Base-by-base conservation (phyloP, 306 rosid species). In the Quercus wislizeni region DNA sequence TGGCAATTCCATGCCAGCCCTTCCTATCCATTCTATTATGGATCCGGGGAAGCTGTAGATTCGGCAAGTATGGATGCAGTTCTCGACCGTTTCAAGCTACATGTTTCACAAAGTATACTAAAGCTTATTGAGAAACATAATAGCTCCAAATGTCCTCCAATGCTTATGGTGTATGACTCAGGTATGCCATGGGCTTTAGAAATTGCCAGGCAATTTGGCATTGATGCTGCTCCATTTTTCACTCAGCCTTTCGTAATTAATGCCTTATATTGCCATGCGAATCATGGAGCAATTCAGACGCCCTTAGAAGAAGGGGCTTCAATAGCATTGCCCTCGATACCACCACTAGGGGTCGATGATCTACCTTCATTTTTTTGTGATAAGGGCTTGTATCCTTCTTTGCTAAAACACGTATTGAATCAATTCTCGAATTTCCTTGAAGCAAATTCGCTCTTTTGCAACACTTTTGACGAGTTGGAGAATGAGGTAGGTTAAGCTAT, bases 121-220 rank as follows among this genome's bases (percentile, higher is more conserved):
- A 33, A 74, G 52, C 63, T 73, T 20, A 46, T 78, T 1, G 35
- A 30, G 5, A 69, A 69, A 9, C 79, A 21, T 2, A 64, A 71
- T 17, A 18, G 21, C 31, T 49, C 62, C 15, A 5, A 49, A 0
- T 49, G 70, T 25, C 78, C 71, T 0, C 70, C 76, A 28, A 58
- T 28, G 1, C 55, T 73, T 55, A 23, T 85, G 28, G 49, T 85
- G 2, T 85, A 79, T 18, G 84, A 85, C 78, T 76, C 79, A 0
- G 18, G 13, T 0, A 71, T 79, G 81, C 82, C 86, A 20, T 79
- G 84, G 84, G 81, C 67, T 67, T 55, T 82, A 43, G 76, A 79
- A 4, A 72, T 82, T 1, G 86, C 89, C 6, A 55, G 56, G 67
- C 55, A 73, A 1, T 70, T 23, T 18, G 86, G 84, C 18, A 38